Percentiles rank a stretch among this genome's conserved stretches.
These are phyloP conservation scores for Ceratopteris richardii DNA, from an alignment of 75 land plant species.

Conservation along the genomic window DNA sequence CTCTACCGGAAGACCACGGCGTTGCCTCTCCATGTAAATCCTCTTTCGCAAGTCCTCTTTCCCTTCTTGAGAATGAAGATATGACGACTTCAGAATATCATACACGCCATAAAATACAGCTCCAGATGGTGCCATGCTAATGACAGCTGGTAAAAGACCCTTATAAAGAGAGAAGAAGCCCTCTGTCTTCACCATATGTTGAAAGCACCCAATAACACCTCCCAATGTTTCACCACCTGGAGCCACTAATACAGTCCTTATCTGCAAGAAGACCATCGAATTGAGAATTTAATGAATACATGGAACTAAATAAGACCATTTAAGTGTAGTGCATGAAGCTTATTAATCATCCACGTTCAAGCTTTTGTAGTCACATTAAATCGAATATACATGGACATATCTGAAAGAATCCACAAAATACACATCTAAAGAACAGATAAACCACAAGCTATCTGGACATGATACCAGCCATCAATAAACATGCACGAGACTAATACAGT, in stretches of 20 bases:
- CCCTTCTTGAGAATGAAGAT: conserved; percentile 75
- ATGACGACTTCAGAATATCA: conserved; percentile 68
- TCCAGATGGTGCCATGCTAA: conserved; percentile 74
- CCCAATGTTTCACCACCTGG: conserved; percentile 85
- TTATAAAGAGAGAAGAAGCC: conserved; percentile 63
- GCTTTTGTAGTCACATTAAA: too few relatives aligned
- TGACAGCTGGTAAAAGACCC: conserved; percentile 55
- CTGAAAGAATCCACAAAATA: too few relatives aligned
- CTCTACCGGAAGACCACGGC: conserved; percentile 2
- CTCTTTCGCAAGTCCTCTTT: conserved; percentile 33
- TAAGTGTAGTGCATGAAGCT: too few relatives aligned
- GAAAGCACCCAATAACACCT: conserved; percentile 66
- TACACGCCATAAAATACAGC: conserved; percentile 93
- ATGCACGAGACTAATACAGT: conserved; percentile 71
- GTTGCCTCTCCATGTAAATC: not conserved
- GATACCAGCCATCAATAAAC: too few relatives aligned
- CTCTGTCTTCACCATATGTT: conserved; percentile 65
- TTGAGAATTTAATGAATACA: not conserved
- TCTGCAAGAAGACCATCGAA: conserved; percentile 42
- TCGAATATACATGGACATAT: too few relatives aligned
- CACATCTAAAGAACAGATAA: too few relatives aligned
- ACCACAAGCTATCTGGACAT: too few relatives aligned
- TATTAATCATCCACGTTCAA: too few relatives aligned
- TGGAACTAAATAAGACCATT: not conserved
- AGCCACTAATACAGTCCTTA: conserved; percentile 70